Conservation (phyloP, 208 protist genomes). For the Vickermania ingenoplastis region DNA sequence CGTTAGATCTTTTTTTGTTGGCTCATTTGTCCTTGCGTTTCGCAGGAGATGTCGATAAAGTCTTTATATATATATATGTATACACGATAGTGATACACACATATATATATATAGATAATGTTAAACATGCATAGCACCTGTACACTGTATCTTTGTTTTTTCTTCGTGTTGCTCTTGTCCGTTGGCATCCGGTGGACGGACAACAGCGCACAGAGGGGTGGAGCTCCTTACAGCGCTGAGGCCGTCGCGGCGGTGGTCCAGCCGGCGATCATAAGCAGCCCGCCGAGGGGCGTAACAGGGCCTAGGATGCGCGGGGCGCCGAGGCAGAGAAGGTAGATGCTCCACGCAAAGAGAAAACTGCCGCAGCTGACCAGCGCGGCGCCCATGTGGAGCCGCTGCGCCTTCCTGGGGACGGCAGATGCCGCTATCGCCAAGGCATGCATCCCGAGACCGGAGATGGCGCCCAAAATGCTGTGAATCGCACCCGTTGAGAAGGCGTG, state of each 20-base stretch:
- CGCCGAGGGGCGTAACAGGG: slow-evolving; percentile 22
- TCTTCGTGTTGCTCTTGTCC: too few relatives aligned
- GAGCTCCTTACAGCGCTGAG: slow-evolving; percentile 7
- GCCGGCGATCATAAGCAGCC: slow-evolving; percentile 31
- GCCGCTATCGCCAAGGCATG: slow-evolving; percentile 7
- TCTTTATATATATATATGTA: too few relatives aligned
- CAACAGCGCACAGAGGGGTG: too few relatives aligned
- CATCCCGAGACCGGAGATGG: slow-evolving; percentile 12
- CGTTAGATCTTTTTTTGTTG: too few relatives aligned
- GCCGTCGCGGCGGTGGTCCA: slow-evolving; percentile 17
- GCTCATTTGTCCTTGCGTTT: too few relatives aligned
- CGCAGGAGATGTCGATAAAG: too few relatives aligned
- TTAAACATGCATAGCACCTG: too few relatives aligned
- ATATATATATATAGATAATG: too few relatives aligned
- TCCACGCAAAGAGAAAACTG: slow-evolving; percentile 28
- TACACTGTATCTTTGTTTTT: too few relatives aligned
- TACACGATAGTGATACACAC: too few relatives aligned
- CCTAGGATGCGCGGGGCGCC: slow-evolving; percentile 15
- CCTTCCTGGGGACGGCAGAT: slow-evolving; percentile 7
- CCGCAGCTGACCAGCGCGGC: slow-evolving; percentile 21
- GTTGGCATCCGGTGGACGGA: too few relatives aligned
- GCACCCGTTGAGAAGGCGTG: slow-evolving; percentile 19
- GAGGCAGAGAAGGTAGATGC: slow-evolving; percentile 29
- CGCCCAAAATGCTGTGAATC: slow-evolving; percentile 35
- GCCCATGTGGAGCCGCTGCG: slow-evolving; percentile 9